A percentile compares a stretch with the other conserved stretches of the same genome.
Conservation (phyloP, 805 yeast genomes). For the Lipomyces spencermartinsiae region DNA sequence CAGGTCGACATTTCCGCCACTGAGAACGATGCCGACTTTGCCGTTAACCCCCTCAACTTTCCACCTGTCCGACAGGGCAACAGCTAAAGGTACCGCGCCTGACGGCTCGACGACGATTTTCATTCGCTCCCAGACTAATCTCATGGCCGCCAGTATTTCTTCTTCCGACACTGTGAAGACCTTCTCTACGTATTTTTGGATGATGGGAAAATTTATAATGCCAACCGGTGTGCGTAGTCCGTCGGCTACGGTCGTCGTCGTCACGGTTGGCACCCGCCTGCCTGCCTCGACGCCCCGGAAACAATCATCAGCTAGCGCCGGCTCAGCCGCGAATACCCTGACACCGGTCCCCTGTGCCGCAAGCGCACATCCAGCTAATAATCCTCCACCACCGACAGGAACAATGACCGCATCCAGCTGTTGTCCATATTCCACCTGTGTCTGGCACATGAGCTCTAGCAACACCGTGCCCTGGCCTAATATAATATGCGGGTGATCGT, state of each 20-base stretch:
- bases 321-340: slow-evolving; percentile 40
- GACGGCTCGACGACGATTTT: slow-evolving; percentile 41
- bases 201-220: slow-evolving; percentile 35
- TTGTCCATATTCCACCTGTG: slow-evolving; percentile 46
- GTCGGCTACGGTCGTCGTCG: slow-evolving; percentile 39
- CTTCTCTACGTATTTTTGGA: slow-evolving; percentile 35
- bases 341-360: slow-evolving; percentile 37
- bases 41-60: slow-evolving; percentile 20
- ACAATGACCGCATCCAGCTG: slow-evolving; percentile 54
- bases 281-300: slow-evolving; percentile 37
- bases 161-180: slow-evolving; percentile 38
- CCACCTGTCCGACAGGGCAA: slow-evolving; percentile 31
- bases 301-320: slow-evolving; percentile 40
- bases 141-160: slow-evolving; percentile 35
- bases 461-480: slow-evolving; percentile 61
- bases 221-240: slow-evolving; percentile 42
- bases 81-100: slow-evolving; percentile 38
- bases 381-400: slow-evolving; percentile 65
- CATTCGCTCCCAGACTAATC: slow-evolving; percentile 39
- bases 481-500: slow-evolving; percentile 56
- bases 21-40: slow-evolving; percentile 20
- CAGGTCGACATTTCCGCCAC: slow-evolving; percentile 30
- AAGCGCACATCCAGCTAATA: slow-evolving; percentile 52
- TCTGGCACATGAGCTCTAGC: slow-evolving; percentile 51
- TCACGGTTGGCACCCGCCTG: slow-evolving; percentile 29